Percentiles rank a stretch among this genome's conserved stretches.
phyloP scores from a whole-genome alignment of 768 basidiomycete genomes.

The Russula griseocarnosa region DNA sequence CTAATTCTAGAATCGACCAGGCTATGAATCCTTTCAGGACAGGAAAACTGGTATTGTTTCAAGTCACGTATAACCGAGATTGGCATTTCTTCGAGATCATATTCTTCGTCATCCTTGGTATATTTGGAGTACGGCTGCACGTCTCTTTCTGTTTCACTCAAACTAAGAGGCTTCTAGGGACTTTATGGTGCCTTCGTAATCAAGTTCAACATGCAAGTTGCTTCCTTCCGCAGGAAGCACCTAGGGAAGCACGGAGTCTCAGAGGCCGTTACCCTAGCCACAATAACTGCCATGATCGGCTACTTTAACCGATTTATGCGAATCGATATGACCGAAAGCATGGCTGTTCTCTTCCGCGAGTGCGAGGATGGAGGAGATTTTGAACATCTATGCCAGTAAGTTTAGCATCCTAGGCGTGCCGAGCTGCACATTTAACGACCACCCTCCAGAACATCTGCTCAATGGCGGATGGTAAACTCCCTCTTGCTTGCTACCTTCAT shows the following conservation, averaged over 20 bases:
- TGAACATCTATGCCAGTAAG: constrained; percentile 92
- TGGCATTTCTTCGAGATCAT: constrained; percentile 99
- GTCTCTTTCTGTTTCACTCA: neutral
- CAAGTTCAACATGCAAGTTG: constrained; percentile 94
- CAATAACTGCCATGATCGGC: constrained; percentile 84
- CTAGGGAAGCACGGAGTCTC: constrained; percentile 77
- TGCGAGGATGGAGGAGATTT: constrained; percentile 93
- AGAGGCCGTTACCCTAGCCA: constrained; percentile 85
- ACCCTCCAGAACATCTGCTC: constrained; percentile 63
- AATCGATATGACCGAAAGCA: constrained; percentile 96
- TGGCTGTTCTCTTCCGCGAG: constrained; percentile 92
- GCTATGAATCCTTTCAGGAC: constrained; percentile 98
- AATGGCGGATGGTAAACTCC: constrained; percentile 95
- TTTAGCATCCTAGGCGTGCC: constrained; percentile 23
- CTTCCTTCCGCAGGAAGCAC: constrained; percentile 90
- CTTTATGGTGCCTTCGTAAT: constrained; percentile 96
- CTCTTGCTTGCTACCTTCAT: constrained; percentile 88
- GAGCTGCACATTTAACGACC: constrained; percentile 9
- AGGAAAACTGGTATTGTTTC: constrained; percentile 95
- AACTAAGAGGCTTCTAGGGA: constrained; percentile 51
- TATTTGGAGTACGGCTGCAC: constrained; percentile 71
- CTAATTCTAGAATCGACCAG: constrained; percentile 39
- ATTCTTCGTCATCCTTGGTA: constrained; percentile 90
- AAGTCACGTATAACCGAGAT: constrained; percentile 93
- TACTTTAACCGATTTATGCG: constrained; percentile 93